phyloP scores from a whole-genome alignment of 2,329 filamentous ascomycete genomes.

The Onygena corvina region DNA sequence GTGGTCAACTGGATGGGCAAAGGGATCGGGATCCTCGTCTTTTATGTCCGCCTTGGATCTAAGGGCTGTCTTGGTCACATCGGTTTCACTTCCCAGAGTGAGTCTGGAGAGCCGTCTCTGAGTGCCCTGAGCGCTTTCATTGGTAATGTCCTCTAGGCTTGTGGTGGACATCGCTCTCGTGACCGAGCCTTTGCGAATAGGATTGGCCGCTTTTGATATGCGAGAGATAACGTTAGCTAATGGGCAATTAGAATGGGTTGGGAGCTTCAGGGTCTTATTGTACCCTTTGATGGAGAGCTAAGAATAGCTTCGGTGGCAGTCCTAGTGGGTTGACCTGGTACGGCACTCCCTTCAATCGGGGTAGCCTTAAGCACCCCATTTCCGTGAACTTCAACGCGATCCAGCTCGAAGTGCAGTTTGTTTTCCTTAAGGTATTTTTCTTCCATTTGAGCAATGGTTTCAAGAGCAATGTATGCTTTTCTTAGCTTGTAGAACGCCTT shows the following conservation, averaged over 20 bases:
- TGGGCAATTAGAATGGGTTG: too few species aligned
- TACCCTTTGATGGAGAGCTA: background rate
- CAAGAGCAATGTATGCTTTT: slow-evolving; percentile 74
- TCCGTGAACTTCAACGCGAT: background rate
- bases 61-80: background rate
- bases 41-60: background rate
- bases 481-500: slow-evolving; percentile 86
- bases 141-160: background rate
- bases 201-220: background rate
- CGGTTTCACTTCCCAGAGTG: background rate
- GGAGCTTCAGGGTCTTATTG: background rate
- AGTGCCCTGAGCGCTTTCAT: background rate
- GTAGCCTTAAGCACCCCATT: background rate
- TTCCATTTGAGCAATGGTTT: slow-evolving; percentile 66
- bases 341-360: background rate
- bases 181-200: background rate
- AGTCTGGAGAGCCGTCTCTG: slow-evolving; percentile 2
- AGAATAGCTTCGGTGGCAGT: background rate
- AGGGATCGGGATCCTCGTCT: slow-evolving; percentile 45
- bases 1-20: slow-evolving; percentile 64
- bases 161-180: background rate
- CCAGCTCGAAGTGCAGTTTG: background rate
- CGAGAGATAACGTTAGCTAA: too few species aligned
- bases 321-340: background rate
- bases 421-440: slow-evolving; percentile 41